Conservation (phyloP, 139 green algal species). For the Tetratostichococcus sp. region DNA sequence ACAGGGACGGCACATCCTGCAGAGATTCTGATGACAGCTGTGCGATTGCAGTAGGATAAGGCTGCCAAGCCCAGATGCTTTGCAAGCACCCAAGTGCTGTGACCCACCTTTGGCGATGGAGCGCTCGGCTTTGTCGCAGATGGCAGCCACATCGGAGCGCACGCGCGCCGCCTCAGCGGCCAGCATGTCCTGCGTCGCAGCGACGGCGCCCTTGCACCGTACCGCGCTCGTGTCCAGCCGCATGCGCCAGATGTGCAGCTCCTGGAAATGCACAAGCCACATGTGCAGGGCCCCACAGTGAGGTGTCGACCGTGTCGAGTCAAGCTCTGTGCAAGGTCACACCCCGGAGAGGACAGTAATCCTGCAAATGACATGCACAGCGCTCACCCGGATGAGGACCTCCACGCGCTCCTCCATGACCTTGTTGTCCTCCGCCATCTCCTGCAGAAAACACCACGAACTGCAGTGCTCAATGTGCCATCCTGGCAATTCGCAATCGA, state of each 20-base stretch:
- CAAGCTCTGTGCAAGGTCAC: not conserved
- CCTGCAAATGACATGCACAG: not conserved
- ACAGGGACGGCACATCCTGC: not conserved
- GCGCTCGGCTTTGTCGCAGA: not conserved
- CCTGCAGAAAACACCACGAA: not conserved
- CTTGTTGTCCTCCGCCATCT: not conserved
- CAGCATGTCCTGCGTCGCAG: not conserved
- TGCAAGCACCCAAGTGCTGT: too few relatives aligned
- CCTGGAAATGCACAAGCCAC: not conserved
- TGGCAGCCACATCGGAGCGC: not conserved
- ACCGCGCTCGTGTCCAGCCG: not conserved
- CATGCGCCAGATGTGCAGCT: not conserved
- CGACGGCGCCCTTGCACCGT: not conserved
- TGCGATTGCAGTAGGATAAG: too few relatives aligned
- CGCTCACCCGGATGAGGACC: not conserved
- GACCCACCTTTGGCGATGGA: not conserved
- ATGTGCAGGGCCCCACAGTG: not conserved
- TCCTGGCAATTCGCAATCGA: not conserved
- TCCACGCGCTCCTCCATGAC: not conserved
- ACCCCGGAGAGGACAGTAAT: not conserved
- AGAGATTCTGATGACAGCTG: not conserved
- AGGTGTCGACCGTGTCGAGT: too few relatives aligned
- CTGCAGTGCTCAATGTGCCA: too few relatives aligned
- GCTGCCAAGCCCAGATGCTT: too few relatives aligned
- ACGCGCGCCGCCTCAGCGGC: not conserved